Evolutionary conservation across 2,329 filamentous ascomycete genomes (phyloP), one percentile per base, ranked within the genome.

Genomic region (Cercospora sojina): DNA sequence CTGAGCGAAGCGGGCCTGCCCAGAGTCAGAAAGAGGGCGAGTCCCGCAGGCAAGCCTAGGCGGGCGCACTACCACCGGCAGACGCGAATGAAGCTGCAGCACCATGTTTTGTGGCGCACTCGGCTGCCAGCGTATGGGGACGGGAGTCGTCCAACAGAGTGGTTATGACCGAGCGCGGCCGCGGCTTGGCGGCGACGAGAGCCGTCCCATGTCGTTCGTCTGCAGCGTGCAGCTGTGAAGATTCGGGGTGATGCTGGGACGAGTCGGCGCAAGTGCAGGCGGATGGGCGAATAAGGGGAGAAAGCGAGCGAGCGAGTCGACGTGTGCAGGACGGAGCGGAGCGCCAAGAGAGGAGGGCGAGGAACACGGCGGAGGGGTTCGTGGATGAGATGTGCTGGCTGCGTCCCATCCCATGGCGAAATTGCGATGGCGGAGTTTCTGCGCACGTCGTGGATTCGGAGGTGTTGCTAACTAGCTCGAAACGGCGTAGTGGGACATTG

Each of bases 351-450:
- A 20, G 18, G 47, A 23, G 13, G 18, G 13, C 18, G 47, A 51
- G 49, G 27, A 16, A 25, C 49, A 55, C 20, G 23, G 27, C 18
- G 23, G 27, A 55, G 9, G 18, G 16, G n/a, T 5, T 1, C 18
- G 20, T 35, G 35, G 35, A 41, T 9, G 5, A 27, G 27, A 41
- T 13, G 31, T 59, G 9, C 13, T 16, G 18, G 18, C 31, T 6
- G 31, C 35, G 38, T 29, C 20, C 3, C 13, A 6, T 29, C 58
- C 58, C 49, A 60, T 60, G 13, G 41, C 35, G 41, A 60, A 60
- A 60, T 60, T 60, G 58, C 58, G 58, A 60, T 60, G 58, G 58
- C 58, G 27, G 35, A 60, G 41, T 49, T 27, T 20, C 41, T 27
- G 25, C 23, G 58, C 23, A 18, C 27, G 18, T 29, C 38, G 58